Evolutionary conservation across 176 grass and related monocot genomes (phyloP).

Genomic region (Avena sativa): DNA sequence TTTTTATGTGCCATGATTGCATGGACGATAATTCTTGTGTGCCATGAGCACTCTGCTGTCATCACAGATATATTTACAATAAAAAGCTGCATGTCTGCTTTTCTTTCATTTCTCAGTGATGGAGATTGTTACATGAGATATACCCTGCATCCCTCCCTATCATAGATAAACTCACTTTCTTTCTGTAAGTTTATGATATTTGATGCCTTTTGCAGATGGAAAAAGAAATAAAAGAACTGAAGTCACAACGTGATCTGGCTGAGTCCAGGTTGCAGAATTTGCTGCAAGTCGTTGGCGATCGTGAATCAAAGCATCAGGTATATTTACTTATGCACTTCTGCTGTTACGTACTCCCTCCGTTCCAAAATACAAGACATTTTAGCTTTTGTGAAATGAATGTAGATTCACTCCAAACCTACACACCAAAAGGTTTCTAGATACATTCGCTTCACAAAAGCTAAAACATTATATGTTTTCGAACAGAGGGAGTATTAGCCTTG

Average conservation of each 20-base stretch:
- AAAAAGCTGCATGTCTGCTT: neutral
- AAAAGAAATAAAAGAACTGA: conserved; percentile 90
- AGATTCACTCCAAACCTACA: too few species aligned
- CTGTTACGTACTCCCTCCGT: too few species aligned
- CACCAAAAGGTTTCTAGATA: too few species aligned
- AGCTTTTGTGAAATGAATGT: too few species aligned
- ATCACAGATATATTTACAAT: neutral
- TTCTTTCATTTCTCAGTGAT: neutral
- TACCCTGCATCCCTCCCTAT: neutral
- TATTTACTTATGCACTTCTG: conserved; percentile 29
- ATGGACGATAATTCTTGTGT: neutral
- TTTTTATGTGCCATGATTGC: neutral
- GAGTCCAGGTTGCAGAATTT: conserved; percentile 75
- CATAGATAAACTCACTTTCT: conserved; percentile 15
- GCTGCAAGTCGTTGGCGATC: conserved; percentile 65
- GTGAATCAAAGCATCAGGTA: conserved; percentile 61
- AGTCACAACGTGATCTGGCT: conserved; percentile 73
- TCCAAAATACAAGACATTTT: too few species aligned
- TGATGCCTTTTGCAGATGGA: conserved; percentile 69
- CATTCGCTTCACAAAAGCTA: too few species aligned
- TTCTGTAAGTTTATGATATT: conserved; percentile 26
- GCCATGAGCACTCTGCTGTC: neutral
- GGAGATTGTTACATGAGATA: conserved; percentile 1
- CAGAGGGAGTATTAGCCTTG: conserved; percentile 2
- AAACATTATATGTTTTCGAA: too few species aligned